phyloP scores from a whole-genome alignment of 2,329 filamentous ascomycete genomes.

The Neurospora crassa region DNA sequence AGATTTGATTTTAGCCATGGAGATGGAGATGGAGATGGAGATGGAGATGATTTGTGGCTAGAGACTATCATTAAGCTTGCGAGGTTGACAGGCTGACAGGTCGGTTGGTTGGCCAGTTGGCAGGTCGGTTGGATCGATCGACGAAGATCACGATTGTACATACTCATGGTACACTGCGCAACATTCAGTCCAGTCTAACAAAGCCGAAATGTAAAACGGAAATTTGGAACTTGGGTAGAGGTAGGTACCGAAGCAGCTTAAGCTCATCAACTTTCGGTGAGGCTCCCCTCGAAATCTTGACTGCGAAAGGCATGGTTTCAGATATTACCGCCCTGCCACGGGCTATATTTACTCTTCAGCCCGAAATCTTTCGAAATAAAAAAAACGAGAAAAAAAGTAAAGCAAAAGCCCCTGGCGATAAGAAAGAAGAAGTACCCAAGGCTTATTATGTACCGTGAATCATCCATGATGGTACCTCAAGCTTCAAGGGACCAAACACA shows the following conservation, averaged over 20 bases:
- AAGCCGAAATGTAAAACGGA: neutral
- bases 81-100: neutral
- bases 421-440: too few relatives aligned
- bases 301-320: neutral
- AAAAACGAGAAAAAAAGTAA: too few relatives aligned
- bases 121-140: neutral
- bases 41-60: neutral
- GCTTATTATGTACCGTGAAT: too few relatives aligned
- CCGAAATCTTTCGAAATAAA: too few relatives aligned
- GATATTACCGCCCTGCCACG: neutral
- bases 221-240: neutral
- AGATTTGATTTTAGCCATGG: too few relatives aligned
- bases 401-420: too few relatives aligned
- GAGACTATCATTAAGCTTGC: neutral
- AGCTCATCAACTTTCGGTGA: neutral
- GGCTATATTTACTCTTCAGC: too few relatives aligned
- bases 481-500: neutral
- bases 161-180: neutral
- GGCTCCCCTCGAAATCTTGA: neutral
- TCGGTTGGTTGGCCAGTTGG: too few relatives aligned
- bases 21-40: too few relatives aligned
- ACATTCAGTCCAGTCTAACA: neutral
- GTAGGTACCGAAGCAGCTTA: neutral
- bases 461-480: too few relatives aligned
- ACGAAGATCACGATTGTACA: neutral